Evolutionary conservation across 441 rosid species (phyloP).

Genomic region (Eruca vesicaria): DNA sequence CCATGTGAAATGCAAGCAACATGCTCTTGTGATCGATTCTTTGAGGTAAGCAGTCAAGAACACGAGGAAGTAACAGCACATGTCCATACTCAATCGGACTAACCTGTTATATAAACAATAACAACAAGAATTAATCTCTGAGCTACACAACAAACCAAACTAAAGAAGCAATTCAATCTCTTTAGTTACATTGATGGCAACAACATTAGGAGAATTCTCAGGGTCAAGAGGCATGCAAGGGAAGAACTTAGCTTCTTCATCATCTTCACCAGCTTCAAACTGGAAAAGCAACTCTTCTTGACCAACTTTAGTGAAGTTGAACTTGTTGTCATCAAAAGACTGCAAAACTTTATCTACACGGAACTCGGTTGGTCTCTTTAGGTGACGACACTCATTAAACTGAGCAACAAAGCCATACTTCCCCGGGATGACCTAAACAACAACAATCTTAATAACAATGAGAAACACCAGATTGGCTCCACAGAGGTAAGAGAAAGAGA

Average conservation of each 20-base stretch:
- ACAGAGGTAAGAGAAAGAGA: neutral
- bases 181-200: slow-evolving; percentile 85
- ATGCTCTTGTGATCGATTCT: slow-evolving; percentile 93
- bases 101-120: slow-evolving; percentile 50
- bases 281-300: slow-evolving; percentile 96
- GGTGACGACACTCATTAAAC: slow-evolving; percentile 96
- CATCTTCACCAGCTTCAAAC: slow-evolving; percentile 77
- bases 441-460: slow-evolving; percentile 4
- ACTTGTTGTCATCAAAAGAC: slow-evolving; percentile 85
- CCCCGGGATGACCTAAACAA: slow-evolving; percentile 85
- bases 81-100: slow-evolving; percentile 98
- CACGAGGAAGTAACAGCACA: slow-evolving; percentile 86
- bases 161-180: neutral
- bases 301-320: slow-evolving; percentile 94
- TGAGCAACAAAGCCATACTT: slow-evolving; percentile 84
- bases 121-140: neutral
- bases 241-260: slow-evolving; percentile 60
- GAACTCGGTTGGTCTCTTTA: slow-evolving; percentile 95
- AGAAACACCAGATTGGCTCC: neutral
- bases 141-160: neutral
- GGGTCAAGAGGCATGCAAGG: slow-evolving; percentile 65
- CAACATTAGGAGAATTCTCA: slow-evolving; percentile 79
- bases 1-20: slow-evolving; percentile 83
- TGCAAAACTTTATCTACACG: slow-evolving; percentile 93
- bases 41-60: slow-evolving; percentile 92